Base-by-base conservation (phyloP, 352 stramenopile genomes). In the Pythium brachiatum region DNA sequence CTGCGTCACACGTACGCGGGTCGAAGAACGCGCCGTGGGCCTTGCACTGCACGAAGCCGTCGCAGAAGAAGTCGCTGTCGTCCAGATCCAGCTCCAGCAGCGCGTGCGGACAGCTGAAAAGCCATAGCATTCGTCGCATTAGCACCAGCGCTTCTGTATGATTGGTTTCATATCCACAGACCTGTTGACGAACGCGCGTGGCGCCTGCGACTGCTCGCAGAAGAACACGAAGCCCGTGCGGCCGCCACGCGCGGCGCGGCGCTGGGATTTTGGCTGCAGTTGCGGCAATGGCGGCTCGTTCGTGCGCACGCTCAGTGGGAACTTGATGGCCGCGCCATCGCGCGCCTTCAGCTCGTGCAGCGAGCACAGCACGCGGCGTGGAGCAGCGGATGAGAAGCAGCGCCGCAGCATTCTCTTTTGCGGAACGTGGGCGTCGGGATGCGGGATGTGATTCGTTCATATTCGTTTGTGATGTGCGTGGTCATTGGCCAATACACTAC, bases 41-140 rank as follows among this genome's bases (percentile, higher is more conserved):
- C 58, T 94, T 94, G 76, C 84, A 94, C 59, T 89, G 79, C 44
- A 94, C 68, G 55, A 92, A 90, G 13, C 82, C 82, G 69, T 90
- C 76, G 54, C 68, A 78, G 65, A 92, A 89, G 62, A 94, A 94
- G 60, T 92, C 82, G 67, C 76, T 81, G 73, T 92, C 85, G 66
- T 91, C 81, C 51, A 89, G 64, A 60, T 94, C 82, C 50, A 94
- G 66, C 68, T 94, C 82, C 58, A 92, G 63, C 57, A 77, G 67
- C 43, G 84, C 83, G 53, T 94, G 81, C 7, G 82, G 78, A 57
- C 82, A 90, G 48, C 78, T 87, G 46, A 15, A 56, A 59, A 21
- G 16, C 25, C 51, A 60, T 53, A 20, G 29, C 20, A n/a, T n/a
- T n/a, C n/a, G n/a, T n/a, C n/a, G n/a, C n/a, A n/a, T n/a, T n/a